Base-by-base conservation (phyloP, 345 rosid species). In the Pugionium cornutum region DNA sequence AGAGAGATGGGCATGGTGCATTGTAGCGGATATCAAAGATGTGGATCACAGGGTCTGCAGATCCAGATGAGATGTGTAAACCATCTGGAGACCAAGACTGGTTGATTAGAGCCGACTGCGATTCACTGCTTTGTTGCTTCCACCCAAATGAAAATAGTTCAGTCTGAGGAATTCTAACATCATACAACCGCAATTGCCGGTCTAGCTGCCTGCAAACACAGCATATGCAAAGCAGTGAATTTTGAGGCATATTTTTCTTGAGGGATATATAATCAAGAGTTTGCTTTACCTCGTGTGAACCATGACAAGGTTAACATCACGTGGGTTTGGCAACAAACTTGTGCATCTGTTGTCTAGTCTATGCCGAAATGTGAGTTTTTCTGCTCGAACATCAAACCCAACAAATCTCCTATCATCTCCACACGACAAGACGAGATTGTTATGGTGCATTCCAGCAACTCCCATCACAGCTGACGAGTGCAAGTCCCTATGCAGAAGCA, bases 31-130 rank as follows among this genome's bases (percentile, higher is more conserved):
- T 74, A 48, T 74, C 77, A 34, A 74, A 74, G 30, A 74, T 67
- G 59, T 74, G 77, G 53, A 74, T 74, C 58, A 68, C 64, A 10
- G 77, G 77, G 59, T 74, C 77, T 48, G 73, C 53, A 9, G 77
- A 74, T 25, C 77, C 77, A 9, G 77, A 46, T 48, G 77, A 67
- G 48, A 74, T 61, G 50, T 62, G 73, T 28, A 74, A 67, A 67
- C 77, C 77, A 55, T 74, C 77, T 40, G 77, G 73, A 61, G 77
- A 74, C 77, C 77, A 74, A 9, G 77, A 67, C 59, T 74, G 77
- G 42, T 55, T 74, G 1, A 74, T 67, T 9, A 74, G 36, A 47
- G 77, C 77, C 4, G 77, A 74, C 32, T 74, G 77, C 4, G 64
- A 53, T 8, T 74, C 77, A 25, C 77, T 74, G 73, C 77, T 74